Conservation (phyloP, 2,329 filamentous ascomycete genomes). For the Fusarium sp. region DNA sequence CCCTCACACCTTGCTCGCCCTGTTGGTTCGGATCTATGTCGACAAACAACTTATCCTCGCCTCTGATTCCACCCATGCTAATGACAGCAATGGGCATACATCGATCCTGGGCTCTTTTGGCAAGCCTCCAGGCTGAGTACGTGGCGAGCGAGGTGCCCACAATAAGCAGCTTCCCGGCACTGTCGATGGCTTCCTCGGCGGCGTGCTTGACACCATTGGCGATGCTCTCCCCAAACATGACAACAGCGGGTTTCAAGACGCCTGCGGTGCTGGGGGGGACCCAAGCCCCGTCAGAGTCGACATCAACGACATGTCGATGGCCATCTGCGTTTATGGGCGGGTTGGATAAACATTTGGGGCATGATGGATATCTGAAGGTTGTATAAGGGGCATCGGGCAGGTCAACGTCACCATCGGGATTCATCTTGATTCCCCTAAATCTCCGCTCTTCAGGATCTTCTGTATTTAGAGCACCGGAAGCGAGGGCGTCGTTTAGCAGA, state of each 20-base stretch:
- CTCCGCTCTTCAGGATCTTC: constrained; percentile 76
- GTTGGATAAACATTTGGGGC: constrained; percentile 75
- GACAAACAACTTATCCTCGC: constrained; percentile 75
- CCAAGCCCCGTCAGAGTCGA: constrained; percentile 85
- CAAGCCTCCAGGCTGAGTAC: constrained; percentile 92
- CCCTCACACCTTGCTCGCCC: constrained; percentile 62
- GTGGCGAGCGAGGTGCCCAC: constrained; percentile 91
- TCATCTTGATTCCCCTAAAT: constrained; percentile 76
- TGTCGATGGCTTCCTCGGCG: constrained; percentile 82
- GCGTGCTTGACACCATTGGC: constrained; percentile 70
- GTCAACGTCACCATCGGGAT: constrained; percentile 95
- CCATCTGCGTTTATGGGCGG: constrained; percentile 67
- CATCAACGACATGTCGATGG: constrained; percentile 64
- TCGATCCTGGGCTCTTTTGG: constrained; percentile 80
- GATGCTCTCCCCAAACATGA: constrained; percentile 97
- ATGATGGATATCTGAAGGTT: constrained; percentile 90
- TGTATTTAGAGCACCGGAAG: constrained; percentile 76
- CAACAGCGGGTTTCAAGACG: constrained; percentile 88
- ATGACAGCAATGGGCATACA: constrained; percentile 87
- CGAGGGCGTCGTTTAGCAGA: constrained; percentile 75
- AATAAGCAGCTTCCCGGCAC: constrained; percentile 76
- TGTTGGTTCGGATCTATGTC: constrained; percentile 60
- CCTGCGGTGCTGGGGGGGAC: constrained; percentile 70
- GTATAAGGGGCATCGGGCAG: constrained; percentile 85
- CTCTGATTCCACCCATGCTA: constrained; percentile 84